Conservation (phyloP, 1,284 basidiomycete genomes). For the Pyrrhoderma lamaoense region DNA sequence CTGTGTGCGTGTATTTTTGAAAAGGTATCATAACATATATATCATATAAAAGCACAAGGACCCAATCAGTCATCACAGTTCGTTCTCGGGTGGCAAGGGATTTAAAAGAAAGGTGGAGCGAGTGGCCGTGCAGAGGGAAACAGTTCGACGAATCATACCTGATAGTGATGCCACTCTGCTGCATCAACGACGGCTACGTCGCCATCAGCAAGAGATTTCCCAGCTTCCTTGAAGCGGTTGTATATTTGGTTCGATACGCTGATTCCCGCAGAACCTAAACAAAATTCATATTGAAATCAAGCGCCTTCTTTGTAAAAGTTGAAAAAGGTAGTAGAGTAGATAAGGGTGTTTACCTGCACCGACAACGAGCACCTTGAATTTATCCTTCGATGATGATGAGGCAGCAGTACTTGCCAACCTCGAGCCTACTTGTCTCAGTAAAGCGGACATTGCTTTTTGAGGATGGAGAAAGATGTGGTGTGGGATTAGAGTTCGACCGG, state of each 20-base stretch:
- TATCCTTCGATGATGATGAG: conserved; percentile 29
- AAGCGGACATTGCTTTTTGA: conserved; percentile 4
- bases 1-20: conserved; percentile 31
- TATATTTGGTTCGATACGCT: conserved; percentile 80
- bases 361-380: conserved; percentile 57
- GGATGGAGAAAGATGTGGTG: too few relatives aligned
- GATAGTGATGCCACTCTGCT: conserved; percentile 72
- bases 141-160: conserved; percentile 36
- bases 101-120: neutral
- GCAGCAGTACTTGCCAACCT: conserved; percentile 35
- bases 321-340: too few relatives aligned
- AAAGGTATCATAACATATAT: too few relatives aligned
- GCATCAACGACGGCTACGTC: conserved; percentile 84
- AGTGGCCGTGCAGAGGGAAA: neutral
- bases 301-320: too few relatives aligned
- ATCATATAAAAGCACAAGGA: neutral
- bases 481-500: too few relatives aligned
- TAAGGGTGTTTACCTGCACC: conserved; percentile 66
- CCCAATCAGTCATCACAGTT: neutral
- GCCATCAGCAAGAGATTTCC: conserved; percentile 57
- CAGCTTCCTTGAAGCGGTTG: conserved; percentile 64
- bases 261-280: conserved; percentile 78
- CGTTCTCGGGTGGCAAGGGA: neutral
- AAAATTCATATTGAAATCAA: neutral
- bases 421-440: conserved; percentile 14